Base-by-base conservation (phyloP, 148 eudicot species). In the Heliosperma pusillum region DNA sequence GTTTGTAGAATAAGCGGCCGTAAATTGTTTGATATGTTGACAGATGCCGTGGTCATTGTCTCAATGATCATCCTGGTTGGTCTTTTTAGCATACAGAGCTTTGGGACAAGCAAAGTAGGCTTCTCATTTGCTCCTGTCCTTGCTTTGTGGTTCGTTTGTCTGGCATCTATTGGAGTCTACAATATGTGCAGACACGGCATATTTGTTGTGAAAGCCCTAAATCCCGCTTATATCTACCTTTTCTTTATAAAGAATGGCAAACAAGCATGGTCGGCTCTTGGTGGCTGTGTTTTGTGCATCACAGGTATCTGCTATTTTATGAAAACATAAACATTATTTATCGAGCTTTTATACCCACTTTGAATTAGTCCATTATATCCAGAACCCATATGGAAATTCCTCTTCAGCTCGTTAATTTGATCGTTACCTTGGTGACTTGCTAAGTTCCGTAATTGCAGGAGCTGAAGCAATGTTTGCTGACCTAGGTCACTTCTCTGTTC, bases 401-500 rank as follows among this genome's bases (percentile, higher is more conserved):
- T 2, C 12, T 17, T 44, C 13, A 36, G 11, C 0, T 64, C 22
- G 20, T 29, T 53, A 30, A 26, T 33, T 27, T 21, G 2, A 21
- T 40, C 13, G 64, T 3, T 63, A 64, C 26, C 45, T 26, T 52
- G 67, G 12, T 59, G 24, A 61, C 67, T 45, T 45, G 71, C 30
- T 65, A 62, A 52, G 20, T 55, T 44, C 15, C 73, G 74, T 70
- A 77, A 64, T 83, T 87, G 69, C 89, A 95, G 97, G 99, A 80
- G 96, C 99, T n/a, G 99, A 95, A 87, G 99, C 99, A 64, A 95
- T 95, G 99, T 95, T 95, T 89, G 97, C 99, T 71, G 99, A 95
- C 86, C 82, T 95, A 62, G 99, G 99, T 72, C 99, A 95, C 82
- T 95, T 95, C 77, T 88, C 99, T 27, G 96, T 95, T 73, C 86